Evolutionary conservation across 805 yeast genomes (phyloP), one percentile per base, ranked within the genome.

Genomic region (Wickerhamiella azyma): DNA sequence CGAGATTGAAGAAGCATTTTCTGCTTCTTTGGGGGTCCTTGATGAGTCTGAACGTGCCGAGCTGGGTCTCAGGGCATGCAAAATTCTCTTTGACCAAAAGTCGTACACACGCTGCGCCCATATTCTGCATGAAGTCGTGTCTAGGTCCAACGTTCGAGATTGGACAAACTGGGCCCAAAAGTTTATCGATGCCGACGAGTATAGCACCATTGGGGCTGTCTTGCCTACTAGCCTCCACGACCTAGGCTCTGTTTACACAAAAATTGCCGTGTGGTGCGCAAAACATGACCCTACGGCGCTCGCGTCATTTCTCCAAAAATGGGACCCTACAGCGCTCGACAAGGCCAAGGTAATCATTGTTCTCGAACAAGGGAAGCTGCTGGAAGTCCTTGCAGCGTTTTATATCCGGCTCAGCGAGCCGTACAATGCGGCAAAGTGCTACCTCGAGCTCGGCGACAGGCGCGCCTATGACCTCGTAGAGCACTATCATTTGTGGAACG

Each of bases 131-230:
- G 54, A 60, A 28, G 72, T 74, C 1, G 57, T 75, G 32, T 8
- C 45, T 50, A 26, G 63, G 59, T 30, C 13, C 4, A 36, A 37
- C n/a, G 19, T 26, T 2, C 47, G 62, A 5, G 70, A 76, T 48
- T 86, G 96, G 96, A 72, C 72, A 36, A 65, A 63, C 21, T 79
- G 85, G 79, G 60, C 79, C 3, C 60, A 63, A 50, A 69, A 66
- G 11, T 81, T 78, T 51, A 60, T 76, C 2, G 66, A 72, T 2
- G 61, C 71, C 1, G 68, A 65, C 2, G 72, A 77, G 43, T 60
- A 70, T 8, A 62, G 59, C 2, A 63, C 59, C 7, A 60, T 84
- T 28, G 76, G 79, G 0, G 63, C 66, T 0, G 59, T 67, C 1
- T 57, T 92, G 3, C 97, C 98, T 21, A 54, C 69, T 0, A 58